phyloP scores from a whole-genome alignment of 495 filamentous ascomycete species.

The Aspergillus panamensis region DNA sequence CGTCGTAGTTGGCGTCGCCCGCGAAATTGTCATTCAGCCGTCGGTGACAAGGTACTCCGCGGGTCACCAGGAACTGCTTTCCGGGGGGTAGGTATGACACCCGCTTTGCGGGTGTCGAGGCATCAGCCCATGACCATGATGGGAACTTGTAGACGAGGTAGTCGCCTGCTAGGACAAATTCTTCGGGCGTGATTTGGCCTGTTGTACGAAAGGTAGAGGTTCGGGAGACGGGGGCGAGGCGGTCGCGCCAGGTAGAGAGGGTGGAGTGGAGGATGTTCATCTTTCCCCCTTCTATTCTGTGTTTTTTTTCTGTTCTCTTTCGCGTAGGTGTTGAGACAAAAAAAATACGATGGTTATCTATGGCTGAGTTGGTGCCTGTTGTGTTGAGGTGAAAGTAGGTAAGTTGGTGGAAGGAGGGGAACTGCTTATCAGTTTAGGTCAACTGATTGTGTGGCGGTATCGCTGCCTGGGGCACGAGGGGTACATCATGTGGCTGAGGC shows the following conservation, averaged over 20 bases:
- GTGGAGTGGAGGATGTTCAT: constrained; percentile 72
- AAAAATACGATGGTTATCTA: background rate
- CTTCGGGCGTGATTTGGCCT: constrained; percentile 94
- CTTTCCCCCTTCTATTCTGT: constrained; percentile 12
- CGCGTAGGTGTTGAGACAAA: background rate
- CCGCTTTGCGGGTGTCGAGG: constrained; percentile 70
- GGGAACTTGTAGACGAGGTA: constrained; percentile 99
- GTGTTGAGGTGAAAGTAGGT: background rate
- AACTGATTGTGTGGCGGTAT: constrained; percentile 18
- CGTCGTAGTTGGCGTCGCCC: constrained; percentile 78
- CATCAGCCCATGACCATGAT: constrained; percentile 96
- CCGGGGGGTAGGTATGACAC: constrained; percentile 77
- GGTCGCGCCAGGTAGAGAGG: constrained; percentile 81
- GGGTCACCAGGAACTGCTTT: constrained; percentile 94
- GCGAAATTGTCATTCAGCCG: constrained; percentile 91
- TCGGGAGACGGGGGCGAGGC: constrained; percentile 79
- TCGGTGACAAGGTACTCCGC: constrained; percentile 87
- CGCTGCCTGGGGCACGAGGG: constrained; percentile 20
- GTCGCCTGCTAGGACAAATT: constrained; percentile 93
- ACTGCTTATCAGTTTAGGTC: constrained; percentile 14
- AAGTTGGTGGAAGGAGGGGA: background rate
- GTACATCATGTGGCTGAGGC: constrained; percentile 26
- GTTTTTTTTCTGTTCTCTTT: background rate
- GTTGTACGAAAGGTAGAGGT: constrained; percentile 90
- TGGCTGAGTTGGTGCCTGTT: background rate